Evolutionary conservation across 306 rosid species (phyloP).

Genomic region (Abrus pulchellus): DNA sequence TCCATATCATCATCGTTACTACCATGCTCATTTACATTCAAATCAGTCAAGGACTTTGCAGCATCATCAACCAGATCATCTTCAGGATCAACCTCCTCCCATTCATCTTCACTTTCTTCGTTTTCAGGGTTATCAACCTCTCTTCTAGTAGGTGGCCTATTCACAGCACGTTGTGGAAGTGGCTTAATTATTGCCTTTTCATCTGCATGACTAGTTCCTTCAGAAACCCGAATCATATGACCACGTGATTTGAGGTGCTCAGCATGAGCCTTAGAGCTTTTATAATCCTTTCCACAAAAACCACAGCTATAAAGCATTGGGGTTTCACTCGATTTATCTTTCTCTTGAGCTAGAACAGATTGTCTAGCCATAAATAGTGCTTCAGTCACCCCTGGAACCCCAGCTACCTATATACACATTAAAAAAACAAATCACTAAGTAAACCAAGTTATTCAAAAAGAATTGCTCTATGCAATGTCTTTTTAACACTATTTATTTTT

Average conservation of each 20-base stretch:
- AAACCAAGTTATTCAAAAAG: neutral
- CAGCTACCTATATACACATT: conserved; percentile 71
- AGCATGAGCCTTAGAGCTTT: conserved; percentile 87
- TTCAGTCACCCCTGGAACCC: conserved; percentile 98
- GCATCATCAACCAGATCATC: conserved; percentile 65
- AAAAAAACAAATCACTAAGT: neutral
- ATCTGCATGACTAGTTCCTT: conserved; percentile 62
- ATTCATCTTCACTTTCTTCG: conserved; percentile 84
- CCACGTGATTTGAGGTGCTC: conserved; percentile 88
- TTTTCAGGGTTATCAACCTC: conserved; percentile 61
- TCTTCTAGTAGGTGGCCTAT: conserved; percentile 63
- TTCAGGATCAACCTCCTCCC: conserved; percentile 91
- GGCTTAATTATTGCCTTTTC: conserved; percentile 83
- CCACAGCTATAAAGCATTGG: conserved; percentile 93
- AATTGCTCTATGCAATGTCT: conserved; percentile 16
- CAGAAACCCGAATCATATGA: conserved; percentile 72
- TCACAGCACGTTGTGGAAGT: conserved; percentile 63
- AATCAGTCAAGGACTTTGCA: conserved; percentile 58
- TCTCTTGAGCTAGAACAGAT: conserved; percentile 80
- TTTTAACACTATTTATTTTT: neutral
- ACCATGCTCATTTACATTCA: conserved; percentile 61
- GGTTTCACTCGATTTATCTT: conserved; percentile 63
- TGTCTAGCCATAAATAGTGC: conserved; percentile 79
- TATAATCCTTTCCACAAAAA: conserved; percentile 89
- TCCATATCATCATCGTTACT: conserved; percentile 67